A percentile compares a stretch with the other conserved stretches of the same genome.
Evolutionary conservation across 2,329 filamentous ascomycete species (phyloP).

Genomic region (Arthrobotrys conoides): DNA sequence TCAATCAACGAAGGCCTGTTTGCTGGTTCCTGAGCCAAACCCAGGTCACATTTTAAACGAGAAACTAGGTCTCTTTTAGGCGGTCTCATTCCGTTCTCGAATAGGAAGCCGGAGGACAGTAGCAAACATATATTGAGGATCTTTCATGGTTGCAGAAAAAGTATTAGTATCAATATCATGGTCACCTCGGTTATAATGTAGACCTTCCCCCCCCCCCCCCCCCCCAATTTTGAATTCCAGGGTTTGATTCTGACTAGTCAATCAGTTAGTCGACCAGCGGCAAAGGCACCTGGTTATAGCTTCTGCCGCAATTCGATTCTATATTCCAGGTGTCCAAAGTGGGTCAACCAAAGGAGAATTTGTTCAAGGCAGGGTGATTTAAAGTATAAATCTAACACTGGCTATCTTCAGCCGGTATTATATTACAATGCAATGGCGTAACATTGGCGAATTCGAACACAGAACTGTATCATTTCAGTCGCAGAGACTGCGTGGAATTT

Average conservation of each 20-base stretch:
- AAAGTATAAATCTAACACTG: neutral
- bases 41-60: slow-evolving; percentile 8
- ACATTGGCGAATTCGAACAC: neutral
- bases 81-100: slow-evolving; percentile 12
- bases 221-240: neutral
- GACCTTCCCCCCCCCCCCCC: neutral
- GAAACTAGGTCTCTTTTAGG: neutral
- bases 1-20: neutral
- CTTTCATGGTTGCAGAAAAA: too few species aligned
- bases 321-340: neutral
- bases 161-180: neutral
- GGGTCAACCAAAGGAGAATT: neutral
- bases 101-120: neutral
- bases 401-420: neutral
- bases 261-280: too few species aligned
- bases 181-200: too few species aligned
- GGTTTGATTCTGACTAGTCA: neutral
- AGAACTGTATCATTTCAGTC: neutral
- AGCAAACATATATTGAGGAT: slow-evolving; percentile 7
- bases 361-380: too few species aligned
- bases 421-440: too few species aligned
- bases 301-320: too few species aligned
- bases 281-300: neutral
- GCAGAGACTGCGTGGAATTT: neutral
- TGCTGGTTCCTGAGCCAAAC: slow-evolving; percentile 8